phyloP scores from a whole-genome alignment of 495 filamentous ascomycete genomes.

The Aspergillus olivimuriae region DNA sequence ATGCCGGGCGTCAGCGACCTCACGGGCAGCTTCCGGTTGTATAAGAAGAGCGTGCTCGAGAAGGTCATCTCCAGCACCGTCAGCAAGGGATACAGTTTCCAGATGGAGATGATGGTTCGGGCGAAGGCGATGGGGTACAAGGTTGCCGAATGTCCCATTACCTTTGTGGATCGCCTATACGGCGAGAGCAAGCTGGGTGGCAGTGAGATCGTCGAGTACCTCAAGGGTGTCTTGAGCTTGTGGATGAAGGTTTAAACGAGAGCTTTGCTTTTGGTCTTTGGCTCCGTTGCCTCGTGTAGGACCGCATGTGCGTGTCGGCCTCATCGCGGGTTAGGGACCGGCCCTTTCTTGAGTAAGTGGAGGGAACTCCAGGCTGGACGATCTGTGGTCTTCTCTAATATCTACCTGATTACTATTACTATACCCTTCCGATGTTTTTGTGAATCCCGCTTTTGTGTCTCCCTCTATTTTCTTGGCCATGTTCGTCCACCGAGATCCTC shows the following conservation, averaged over 20 bases:
- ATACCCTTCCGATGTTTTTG: slow-evolving; percentile 2
- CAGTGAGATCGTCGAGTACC: slow-evolving; percentile 96
- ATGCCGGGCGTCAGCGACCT: slow-evolving; percentile 94
- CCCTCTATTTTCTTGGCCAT: slow-evolving; percentile 10
- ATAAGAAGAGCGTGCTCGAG: slow-evolving; percentile 84
- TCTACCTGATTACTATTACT: neutral
- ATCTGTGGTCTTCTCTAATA: slow-evolving; percentile 2
- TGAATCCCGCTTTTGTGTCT: slow-evolving; percentile 1
- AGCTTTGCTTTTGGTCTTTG: slow-evolving; percentile 11
- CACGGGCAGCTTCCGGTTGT: slow-evolving; percentile 89
- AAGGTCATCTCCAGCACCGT: slow-evolving; percentile 80
- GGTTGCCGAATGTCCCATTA: slow-evolving; percentile 90
- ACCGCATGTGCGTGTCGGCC: too few relatives aligned
- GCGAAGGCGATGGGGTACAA: slow-evolving; percentile 89
- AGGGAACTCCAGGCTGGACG: neutral
- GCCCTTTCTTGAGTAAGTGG: neutral
- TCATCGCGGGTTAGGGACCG: neutral
- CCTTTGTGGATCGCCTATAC: slow-evolving; percentile 91
- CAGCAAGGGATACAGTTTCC: slow-evolving; percentile 95
- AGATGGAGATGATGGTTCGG: slow-evolving; percentile 96
- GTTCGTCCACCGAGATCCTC: neutral
- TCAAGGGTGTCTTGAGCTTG: slow-evolving; percentile 82
- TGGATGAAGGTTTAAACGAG: slow-evolving; percentile 73
- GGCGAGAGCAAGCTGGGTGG: slow-evolving; percentile 94
- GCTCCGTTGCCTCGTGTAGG: too few relatives aligned